These are phyloP conservation scores for Lunularia cruciata DNA, from an alignment of 225 moss, liverwort and hornwort species.

Conservation along the genomic window DNA sequence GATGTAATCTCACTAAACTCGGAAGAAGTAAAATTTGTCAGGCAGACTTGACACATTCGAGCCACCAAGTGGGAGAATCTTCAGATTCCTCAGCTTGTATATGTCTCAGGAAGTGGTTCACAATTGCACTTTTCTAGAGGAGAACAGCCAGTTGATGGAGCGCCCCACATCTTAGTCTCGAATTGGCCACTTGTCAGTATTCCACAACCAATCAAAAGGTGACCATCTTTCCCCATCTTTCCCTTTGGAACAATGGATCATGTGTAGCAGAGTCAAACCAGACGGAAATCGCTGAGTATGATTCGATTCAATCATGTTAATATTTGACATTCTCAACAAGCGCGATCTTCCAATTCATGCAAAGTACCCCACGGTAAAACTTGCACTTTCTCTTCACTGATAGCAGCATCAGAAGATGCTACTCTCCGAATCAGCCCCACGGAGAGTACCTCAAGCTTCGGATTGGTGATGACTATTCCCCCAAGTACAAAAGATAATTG, in stretches of 20 bases:
- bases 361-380: too few relatives aligned
- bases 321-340: not conserved
- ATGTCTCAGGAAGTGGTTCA: not conserved
- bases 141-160: not conserved
- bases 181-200: not conserved
- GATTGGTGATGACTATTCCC: too few relatives aligned
- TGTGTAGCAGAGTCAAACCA: not conserved
- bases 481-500: too few relatives aligned
- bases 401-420: too few relatives aligned
- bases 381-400: too few relatives aligned
- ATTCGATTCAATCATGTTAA: too few relatives aligned
- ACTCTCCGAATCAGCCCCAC: too few relatives aligned
- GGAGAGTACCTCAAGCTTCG: too few relatives aligned
- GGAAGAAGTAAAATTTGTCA: too few relatives aligned
- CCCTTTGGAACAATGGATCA: not conserved
- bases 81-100: not conserved
- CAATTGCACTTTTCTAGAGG: not conserved
- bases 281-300: not conserved
- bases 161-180: not conserved
- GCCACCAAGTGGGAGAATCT: not conserved
- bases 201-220: too few relatives aligned
- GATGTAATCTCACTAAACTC: too few relatives aligned
- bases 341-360: conserved; percentile 1
- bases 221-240: not conserved
- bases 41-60: too few relatives aligned